A percentile compares a stretch with the other conserved stretches of the same genome.
phyloP scores from a whole-genome alignment of 805 yeast species.

The Scheffersomyces amazonensis region DNA sequence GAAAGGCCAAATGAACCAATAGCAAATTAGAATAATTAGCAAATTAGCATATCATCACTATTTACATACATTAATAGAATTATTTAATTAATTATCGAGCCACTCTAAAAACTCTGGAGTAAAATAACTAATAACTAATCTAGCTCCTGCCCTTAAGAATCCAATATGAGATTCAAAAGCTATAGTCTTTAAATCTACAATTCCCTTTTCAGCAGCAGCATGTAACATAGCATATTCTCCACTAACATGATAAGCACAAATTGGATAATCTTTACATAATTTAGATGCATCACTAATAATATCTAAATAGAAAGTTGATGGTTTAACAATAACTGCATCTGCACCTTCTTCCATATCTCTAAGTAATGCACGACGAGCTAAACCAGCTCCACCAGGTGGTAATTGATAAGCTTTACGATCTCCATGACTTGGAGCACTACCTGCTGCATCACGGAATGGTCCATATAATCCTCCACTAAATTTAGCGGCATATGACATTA shows the following conservation, averaged over 20 bases:
- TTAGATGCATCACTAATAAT: constrained; percentile 84
- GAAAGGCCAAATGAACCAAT: constrained; percentile 12
- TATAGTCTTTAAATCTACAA: constrained; percentile 78
- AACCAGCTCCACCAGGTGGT: constrained; percentile 89
- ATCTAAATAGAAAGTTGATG: constrained; percentile 93
- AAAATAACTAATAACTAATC: constrained; percentile 84
- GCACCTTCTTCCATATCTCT: constrained; percentile 93
- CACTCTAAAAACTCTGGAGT: constrained; percentile 96
- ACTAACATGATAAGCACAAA: constrained; percentile 93
- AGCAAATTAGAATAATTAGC: constrained; percentile 11
- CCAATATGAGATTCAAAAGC: constrained; percentile 91
- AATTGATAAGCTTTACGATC: constrained; percentile 92
- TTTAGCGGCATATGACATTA: constrained; percentile 93
- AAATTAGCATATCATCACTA: too few relatives aligned
- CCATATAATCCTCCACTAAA: constrained; percentile 91
- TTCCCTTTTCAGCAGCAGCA: constrained; percentile 96
- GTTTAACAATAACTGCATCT: constrained; percentile 93
- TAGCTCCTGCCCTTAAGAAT: constrained; percentile 92
- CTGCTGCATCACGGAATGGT: constrained; percentile 97
- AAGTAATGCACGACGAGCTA: constrained; percentile 85
- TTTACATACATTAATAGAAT: constrained; percentile 7
- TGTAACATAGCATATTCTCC: constrained; percentile 98
- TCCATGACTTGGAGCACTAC: constrained; percentile 83
- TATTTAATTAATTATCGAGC: constrained; percentile 40
- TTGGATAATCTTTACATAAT: constrained; percentile 78